Percentiles rank a stretch among this genome's conserved stretches.
Conservation (phyloP, 371 early-diverging fungal genomes). For the Zancudomyces culisetae region DNA sequence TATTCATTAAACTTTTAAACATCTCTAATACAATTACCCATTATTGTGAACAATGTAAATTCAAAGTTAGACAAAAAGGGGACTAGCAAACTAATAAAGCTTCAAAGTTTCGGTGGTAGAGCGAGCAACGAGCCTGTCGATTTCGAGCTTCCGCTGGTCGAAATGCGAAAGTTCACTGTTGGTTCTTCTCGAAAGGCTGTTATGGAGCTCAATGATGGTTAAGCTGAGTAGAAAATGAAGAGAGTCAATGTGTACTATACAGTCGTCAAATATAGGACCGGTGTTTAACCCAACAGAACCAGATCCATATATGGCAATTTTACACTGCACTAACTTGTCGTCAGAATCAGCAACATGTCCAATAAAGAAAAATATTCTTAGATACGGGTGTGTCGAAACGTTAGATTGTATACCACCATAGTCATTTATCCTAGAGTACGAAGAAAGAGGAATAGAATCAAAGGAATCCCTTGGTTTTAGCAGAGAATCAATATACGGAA, state of each 20-base stretch:
- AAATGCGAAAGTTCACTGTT: not conserved
- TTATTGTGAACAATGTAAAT: too few relatives aligned
- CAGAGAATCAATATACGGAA: not conserved
- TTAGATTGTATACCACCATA: not conserved
- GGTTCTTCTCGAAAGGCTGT: not conserved
- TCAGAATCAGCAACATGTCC: not conserved
- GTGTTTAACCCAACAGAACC: not conserved
- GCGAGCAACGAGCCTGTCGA: not conserved
- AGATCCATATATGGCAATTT: not conserved
- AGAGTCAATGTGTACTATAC: not conserved
- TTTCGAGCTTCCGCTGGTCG: not conserved
- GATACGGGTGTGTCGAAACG: not conserved
- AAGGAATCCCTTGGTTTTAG: not conserved
- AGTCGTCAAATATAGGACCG: constrained; percentile 2
- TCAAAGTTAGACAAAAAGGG: too few relatives aligned
- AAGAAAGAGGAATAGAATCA: not conserved
- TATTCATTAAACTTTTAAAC: too few relatives aligned
- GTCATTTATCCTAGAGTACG: not conserved
- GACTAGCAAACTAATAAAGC: too few relatives aligned
- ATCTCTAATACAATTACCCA: too few relatives aligned
- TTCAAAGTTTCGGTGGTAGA: too few relatives aligned
- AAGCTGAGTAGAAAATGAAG: not conserved
- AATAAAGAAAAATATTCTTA: not conserved
- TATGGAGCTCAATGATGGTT: not conserved
- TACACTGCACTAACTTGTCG: not conserved